Evolutionary conservation across 2,329 filamentous ascomycete species (phyloP).

Genomic region (Emergomyces africanus): DNA sequence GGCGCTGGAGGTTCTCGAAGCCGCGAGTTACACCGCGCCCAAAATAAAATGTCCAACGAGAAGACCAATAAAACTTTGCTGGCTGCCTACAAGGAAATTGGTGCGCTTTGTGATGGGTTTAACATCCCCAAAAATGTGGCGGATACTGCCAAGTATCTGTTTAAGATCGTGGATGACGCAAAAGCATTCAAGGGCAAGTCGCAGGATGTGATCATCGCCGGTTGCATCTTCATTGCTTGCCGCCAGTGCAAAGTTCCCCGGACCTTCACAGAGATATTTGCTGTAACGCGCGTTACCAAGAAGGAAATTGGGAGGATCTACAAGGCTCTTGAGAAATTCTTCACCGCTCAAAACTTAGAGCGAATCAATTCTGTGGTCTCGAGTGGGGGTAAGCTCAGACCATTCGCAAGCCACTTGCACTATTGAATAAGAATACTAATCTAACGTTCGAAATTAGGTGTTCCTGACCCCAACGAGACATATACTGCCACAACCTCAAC

Average conservation of each 20-base stretch:
- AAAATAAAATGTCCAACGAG: constrained; percentile 69
- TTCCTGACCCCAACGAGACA: constrained; percentile 38
- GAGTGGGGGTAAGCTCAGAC: constrained; percentile 40
- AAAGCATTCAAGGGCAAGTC: constrained; percentile 93
- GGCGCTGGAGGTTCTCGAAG: constrained; percentile 58
- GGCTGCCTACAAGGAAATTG: constrained; percentile 78
- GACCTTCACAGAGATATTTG: constrained; percentile 89
- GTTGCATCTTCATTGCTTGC: constrained; percentile 95
- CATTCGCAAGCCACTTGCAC: not conserved
- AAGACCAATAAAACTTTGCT: constrained; percentile 73
- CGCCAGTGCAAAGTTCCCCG: constrained; percentile 76
- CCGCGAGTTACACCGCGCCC: constrained; percentile 66
- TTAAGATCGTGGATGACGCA: constrained; percentile 85
- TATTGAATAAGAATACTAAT: not conserved
- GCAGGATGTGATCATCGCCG: constrained; percentile 84
- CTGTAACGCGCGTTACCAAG: constrained; percentile 84
- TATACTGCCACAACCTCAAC: constrained; percentile 67
- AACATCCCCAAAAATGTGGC: constrained; percentile 68
- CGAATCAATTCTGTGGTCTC: constrained; percentile 37
- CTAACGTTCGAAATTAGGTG: constrained; percentile 14
- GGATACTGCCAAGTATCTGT: constrained; percentile 87
- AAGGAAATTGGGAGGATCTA: constrained; percentile 96
- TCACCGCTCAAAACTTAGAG: constrained; percentile 58
- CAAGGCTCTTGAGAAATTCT: constrained; percentile 81
- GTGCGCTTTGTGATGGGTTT: constrained; percentile 72